Percentiles rank a stretch among this genome's conserved stretches.
Evolutionary conservation across 2,329 filamentous ascomycete species (phyloP).

Genomic region (Cytospora piceae): DNA sequence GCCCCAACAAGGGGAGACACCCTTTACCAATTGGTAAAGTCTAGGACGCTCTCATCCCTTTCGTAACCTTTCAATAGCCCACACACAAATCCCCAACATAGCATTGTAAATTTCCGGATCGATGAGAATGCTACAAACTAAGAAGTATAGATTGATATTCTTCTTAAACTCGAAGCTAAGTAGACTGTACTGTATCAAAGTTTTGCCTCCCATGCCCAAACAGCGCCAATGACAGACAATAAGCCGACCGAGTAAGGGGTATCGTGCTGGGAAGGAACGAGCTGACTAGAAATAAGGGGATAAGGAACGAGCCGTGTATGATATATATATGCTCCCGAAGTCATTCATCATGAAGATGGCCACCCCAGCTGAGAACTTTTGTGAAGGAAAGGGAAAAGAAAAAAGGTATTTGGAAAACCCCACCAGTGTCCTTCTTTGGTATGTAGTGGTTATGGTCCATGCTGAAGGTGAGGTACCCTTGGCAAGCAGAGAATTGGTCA

Average conservation of each 20-base stretch:
- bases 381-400: conserved; percentile 4
- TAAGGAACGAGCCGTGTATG: background rate
- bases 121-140: background rate
- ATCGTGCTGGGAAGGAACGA: conserved; percentile 31
- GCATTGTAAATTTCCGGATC: background rate
- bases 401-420: background rate
- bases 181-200: background rate
- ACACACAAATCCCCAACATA: background rate
- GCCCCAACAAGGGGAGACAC: no score
- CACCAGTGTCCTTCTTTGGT: background rate
- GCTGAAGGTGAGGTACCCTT: background rate
- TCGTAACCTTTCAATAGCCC: background rate
- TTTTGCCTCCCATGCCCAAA: conserved; percentile 23
- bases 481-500: background rate
- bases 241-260: conserved; percentile 32
- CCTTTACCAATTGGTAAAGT: no score
- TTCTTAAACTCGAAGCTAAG: background rate
- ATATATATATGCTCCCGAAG: conserved; percentile 2
- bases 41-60: background rate
- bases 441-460: background rate
- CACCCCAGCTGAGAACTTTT: conserved; percentile 20
- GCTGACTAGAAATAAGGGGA: conserved; percentile 21
- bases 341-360: conserved; percentile 26
- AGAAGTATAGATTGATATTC: conserved; percentile 1
- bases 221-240: conserved; percentile 27